These are phyloP conservation scores for Emydomyces testavorans DNA, from an alignment of 2,329 filamentous ascomycete genomes.

Conservation along the genomic window DNA sequence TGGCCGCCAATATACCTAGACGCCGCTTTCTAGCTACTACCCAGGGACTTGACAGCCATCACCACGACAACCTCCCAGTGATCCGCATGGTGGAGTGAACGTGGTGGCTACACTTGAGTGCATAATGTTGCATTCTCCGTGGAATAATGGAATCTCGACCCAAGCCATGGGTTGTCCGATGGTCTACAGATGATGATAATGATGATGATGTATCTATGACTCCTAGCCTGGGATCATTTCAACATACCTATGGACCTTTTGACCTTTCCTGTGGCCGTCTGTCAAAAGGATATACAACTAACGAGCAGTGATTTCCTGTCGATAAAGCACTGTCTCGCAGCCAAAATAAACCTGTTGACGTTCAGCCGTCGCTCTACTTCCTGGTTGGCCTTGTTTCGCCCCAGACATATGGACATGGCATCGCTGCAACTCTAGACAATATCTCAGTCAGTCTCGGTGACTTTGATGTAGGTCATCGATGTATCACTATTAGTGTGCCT, in stretches of 20 bases:
- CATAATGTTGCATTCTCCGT: slow-evolving; percentile 29
- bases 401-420: slow-evolving; percentile 1
- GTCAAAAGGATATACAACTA: slow-evolving; percentile 7
- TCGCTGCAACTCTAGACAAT: neutral
- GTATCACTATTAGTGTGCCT: slow-evolving; percentile 7
- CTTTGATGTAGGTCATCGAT: slow-evolving; percentile 1
- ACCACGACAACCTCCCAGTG: slow-evolving; percentile 21
- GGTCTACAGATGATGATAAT: slow-evolving; percentile 9
- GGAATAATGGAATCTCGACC: slow-evolving; percentile 11
- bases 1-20: slow-evolving; percentile 20
- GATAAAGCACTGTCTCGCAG: neutral
- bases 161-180: slow-evolving; percentile 12
- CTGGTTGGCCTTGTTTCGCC: neutral
- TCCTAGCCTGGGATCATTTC: neutral
- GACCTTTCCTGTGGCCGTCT: neutral
- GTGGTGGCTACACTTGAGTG: slow-evolving; percentile 27
- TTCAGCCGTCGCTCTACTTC: neutral
- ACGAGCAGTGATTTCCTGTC: slow-evolving; percentile 1
- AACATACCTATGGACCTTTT: slow-evolving; percentile 3
- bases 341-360: neutral
- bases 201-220: neutral
- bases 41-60: slow-evolving; percentile 17
- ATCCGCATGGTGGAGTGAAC: slow-evolving; percentile 23
- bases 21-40: neutral
- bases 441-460: too few species aligned